Percentiles rank a stretch among this genome's conserved stretches.
These are phyloP conservation scores for Vitis riparia DNA, from an alignment of 164 flowering plant species.

Conservation along the genomic window DNA sequence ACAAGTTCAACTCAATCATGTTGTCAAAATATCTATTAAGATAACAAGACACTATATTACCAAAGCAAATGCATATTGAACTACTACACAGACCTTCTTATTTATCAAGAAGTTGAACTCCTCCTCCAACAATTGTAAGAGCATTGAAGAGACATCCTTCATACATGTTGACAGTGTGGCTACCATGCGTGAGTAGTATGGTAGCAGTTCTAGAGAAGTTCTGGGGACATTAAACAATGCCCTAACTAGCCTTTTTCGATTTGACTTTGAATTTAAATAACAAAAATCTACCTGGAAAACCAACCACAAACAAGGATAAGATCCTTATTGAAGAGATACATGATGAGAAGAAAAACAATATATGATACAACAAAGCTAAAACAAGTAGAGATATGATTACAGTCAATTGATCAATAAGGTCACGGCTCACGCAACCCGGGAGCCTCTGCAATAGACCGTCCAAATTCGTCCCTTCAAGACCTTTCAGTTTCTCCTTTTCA, in stretches of 20 bases:
- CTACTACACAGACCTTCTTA: conserved; percentile 64
- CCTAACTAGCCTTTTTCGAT: conserved; percentile 85
- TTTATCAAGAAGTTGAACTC: conserved; percentile 86
- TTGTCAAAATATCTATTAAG: not conserved
- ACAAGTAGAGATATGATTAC: conserved; percentile 41
- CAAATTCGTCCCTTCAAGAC: conserved; percentile 81
- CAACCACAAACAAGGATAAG: not conserved
- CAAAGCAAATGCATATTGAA: not conserved
- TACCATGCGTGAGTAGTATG: conserved; percentile 97
- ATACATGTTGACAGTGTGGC: conserved; percentile 94
- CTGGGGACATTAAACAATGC: conserved; percentile 93
- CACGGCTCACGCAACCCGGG: conserved; percentile 96
- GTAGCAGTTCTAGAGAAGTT: conserved; percentile 87
- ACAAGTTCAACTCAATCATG: conserved; percentile 8
- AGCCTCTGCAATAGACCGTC: conserved; percentile 90
- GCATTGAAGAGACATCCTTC: conserved; percentile 88
- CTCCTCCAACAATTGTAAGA: conserved; percentile 84
- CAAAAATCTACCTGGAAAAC: conserved; percentile 89
- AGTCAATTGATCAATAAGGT: conserved; percentile 92
- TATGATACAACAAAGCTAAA: conserved; percentile 5
- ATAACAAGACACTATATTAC: not conserved
- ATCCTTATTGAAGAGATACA: not conserved
- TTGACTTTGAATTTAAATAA: conserved; percentile 89
- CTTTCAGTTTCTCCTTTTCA: conserved; percentile 86
- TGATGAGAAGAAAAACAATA: conserved; percentile 1